Conservation (phyloP, 2,329 filamentous ascomycete species). For the Talaromyces sp. region DNA sequence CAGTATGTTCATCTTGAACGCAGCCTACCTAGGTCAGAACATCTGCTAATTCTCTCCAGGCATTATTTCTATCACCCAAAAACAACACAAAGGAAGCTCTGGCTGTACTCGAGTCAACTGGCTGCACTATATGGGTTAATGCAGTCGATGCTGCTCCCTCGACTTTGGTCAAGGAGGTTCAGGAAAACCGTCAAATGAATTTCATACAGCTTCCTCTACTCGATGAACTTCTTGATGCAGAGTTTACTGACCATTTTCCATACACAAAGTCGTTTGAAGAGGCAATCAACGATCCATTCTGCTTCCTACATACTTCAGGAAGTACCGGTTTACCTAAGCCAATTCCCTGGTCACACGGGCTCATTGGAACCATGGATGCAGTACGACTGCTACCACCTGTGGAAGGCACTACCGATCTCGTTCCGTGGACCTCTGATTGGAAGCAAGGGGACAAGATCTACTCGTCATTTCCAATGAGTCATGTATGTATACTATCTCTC, state of each 20-base stretch:
- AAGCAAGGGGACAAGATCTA: constrained; percentile 13
- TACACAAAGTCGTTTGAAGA: constrained; percentile 33
- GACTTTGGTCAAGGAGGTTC: not conserved
- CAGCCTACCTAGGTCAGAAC: not conserved
- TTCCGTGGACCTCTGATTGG: constrained; percentile 10
- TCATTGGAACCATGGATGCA: constrained; percentile 20
- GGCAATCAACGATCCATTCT: constrained; percentile 32
- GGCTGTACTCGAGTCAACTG: constrained; percentile 1
- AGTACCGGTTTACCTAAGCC: constrained; percentile 38
- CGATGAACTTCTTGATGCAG: constrained; percentile 2
- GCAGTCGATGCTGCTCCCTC: not conserved
- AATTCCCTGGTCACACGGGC: constrained; percentile 28
- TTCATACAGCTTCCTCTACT: constrained; percentile 9
- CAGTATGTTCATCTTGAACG: not conserved
- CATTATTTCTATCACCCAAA: constrained; percentile 12
- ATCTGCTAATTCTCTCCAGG: not conserved
- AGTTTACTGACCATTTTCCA: constrained; percentile 14
- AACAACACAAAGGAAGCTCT: constrained; percentile 8
- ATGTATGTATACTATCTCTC: not conserved
- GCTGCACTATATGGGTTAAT: constrained; percentile 6
- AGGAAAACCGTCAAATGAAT: not conserved
- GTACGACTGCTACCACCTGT: constrained; percentile 17
- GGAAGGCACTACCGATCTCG: not conserved
- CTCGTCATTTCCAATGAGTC: constrained; percentile 14
- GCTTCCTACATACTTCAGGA: constrained; percentile 37